These are phyloP conservation scores for Phaffomyces antillensis DNA, from an alignment of 805 yeast species.

Conservation along the genomic window DNA sequence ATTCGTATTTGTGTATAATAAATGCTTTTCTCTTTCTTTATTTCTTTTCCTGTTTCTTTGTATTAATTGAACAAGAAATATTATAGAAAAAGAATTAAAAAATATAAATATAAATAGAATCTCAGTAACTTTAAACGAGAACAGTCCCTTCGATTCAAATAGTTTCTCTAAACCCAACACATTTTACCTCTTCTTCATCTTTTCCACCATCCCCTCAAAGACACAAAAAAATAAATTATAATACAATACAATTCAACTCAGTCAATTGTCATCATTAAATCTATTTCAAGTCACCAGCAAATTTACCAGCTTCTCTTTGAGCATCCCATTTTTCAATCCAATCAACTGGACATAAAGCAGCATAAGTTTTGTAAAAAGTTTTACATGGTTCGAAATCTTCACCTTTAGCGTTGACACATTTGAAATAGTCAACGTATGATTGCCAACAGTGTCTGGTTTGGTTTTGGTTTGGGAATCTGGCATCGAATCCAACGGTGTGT, in stretches of 20 bases:
- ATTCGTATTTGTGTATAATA: not conserved
- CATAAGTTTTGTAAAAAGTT: conserved; percentile 86
- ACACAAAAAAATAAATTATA: not conserved
- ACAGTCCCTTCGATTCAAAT: no score
- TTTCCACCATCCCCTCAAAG: not conserved
- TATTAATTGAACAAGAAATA: no score
- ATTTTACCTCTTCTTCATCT: not conserved
- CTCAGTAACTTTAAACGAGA: no score
- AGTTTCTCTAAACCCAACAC: not conserved
- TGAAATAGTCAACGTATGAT: conserved; percentile 95
- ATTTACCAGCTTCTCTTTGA: conserved; percentile 62
- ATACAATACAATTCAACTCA: not conserved
- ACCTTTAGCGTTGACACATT: conserved; percentile 94
- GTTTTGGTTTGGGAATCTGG: conserved; percentile 95
- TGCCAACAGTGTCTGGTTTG: conserved; percentile 99
- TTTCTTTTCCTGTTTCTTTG: not conserved
- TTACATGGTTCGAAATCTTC: conserved; percentile 98
- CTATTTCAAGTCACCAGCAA: conserved; percentile 41
- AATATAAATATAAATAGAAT: conserved; percentile 3
- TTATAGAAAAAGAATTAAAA: not conserved
- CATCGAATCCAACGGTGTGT: conserved; percentile 72
- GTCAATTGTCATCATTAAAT: not conserved
- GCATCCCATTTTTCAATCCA: conserved; percentile 89
- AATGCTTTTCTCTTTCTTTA: conserved; percentile 1
- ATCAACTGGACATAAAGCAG: conserved; percentile 76